Base-by-base conservation (phyloP, 2,329 filamentous ascomycete genomes). In the Didymella sp. region DNA sequence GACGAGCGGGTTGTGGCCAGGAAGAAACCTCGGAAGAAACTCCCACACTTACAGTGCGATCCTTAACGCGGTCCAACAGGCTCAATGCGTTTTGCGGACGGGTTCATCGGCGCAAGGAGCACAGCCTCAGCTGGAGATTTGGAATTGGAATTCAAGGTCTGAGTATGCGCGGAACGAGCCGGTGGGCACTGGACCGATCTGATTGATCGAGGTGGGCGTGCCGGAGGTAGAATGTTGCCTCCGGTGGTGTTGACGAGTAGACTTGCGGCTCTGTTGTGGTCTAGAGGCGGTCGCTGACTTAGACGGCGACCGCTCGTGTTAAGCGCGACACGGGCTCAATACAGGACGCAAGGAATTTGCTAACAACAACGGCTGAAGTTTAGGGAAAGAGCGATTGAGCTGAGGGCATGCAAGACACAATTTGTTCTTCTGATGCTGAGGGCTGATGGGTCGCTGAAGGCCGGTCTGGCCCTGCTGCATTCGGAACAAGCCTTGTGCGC, bases 41-140 rank as follows among this genome's bases (percentile, higher is more conserved):
- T 64, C 62, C 62, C 60, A 66, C 63, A 65, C 61, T 66, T 66
- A 56, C 61, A 63, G 59, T 59, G 53, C 59, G 60, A 61, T 63
- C 51, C 60, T 64, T 56, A 61, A 58, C 56, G 60, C 59, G 58
- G 58, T 54, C 57, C 42, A 61, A 61, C 59, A 48, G 62, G 59
- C 58, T 58, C 48, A 52, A 57, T 57, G 54, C 54, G 49, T 42
- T 43, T 21, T 43, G 37, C 37, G 31, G 33, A 48, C 37, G 12
- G 38, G 48, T 40, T 47, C 43, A 52, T 52, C 54, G 44, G 54
- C 49, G 54, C 30, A 52, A 47, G 43, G 54, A 48, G 54, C 49
- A 53, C 45, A 57, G 56, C 45, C 45, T 38, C 42, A 46, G 41
- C 31, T 51, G 15, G 17, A 30, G 35, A 58, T 58, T 58, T 58